Evolutionary conservation across 352 stramenopile genomes (phyloP).

Genomic region (Phytophthora citricola): DNA sequence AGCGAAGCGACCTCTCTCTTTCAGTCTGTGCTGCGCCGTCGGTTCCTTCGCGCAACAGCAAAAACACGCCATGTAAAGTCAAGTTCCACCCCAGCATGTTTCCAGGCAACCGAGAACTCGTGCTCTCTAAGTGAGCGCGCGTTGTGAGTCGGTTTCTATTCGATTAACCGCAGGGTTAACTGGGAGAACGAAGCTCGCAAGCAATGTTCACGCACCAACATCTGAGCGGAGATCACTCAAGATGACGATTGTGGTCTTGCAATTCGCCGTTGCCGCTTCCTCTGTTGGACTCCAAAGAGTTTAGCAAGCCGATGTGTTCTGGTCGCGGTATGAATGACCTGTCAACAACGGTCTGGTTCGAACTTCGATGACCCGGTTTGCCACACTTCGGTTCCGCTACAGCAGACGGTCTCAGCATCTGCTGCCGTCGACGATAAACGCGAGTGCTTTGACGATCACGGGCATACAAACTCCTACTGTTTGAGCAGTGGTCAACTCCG

Average conservation of each 20-base stretch:
- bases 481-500: slow-evolving; percentile 11
- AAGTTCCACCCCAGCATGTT: slow-evolving; percentile 11
- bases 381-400: slow-evolving; percentile 9
- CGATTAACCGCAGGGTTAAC: too few relatives aligned
- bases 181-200: too few relatives aligned
- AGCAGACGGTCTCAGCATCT: slow-evolving; percentile 26
- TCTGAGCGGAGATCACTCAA: too few relatives aligned
- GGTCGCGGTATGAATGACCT: slow-evolving; percentile 1
- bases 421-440: slow-evolving; percentile 2
- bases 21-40: neutral
- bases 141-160: too few relatives aligned
- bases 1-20: slow-evolving; percentile 3
- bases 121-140: too few relatives aligned
- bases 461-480: slow-evolving; percentile 26
- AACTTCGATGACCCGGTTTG: neutral
- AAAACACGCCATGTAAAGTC: slow-evolving; percentile 25
- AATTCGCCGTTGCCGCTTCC: neutral
- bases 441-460: slow-evolving; percentile 20
- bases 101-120: slow-evolving; percentile 9
- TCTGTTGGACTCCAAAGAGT: too few relatives aligned
- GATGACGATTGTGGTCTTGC: too few relatives aligned
- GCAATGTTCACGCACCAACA: too few relatives aligned
- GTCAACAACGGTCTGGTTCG: slow-evolving; percentile 10
- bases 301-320: slow-evolving; percentile 7
- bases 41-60: slow-evolving; percentile 7